Base-by-base conservation (phyloP, 179 eudicot species). In the Silene coronaria region DNA sequence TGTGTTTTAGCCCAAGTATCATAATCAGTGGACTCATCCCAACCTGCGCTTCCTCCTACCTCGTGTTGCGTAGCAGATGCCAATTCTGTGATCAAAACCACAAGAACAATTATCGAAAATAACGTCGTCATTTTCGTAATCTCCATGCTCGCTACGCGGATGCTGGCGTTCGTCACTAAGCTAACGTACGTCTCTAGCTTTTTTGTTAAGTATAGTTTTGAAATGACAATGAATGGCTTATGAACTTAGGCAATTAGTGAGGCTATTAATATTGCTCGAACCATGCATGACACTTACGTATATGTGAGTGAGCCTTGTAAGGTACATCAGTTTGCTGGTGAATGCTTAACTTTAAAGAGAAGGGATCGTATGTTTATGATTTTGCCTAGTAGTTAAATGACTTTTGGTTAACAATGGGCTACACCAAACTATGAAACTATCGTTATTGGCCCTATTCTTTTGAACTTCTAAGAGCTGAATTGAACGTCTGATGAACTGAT, bases 11-110 rank as follows among this genome's bases (percentile, higher is more conserved):
- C 85, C 95, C 95, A 90, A 2, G 91, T 71, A 19, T 59, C 73
- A 77, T 81, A 87, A 80, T 88, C 90, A 6, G 89, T 83, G n/a
- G 89, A 85, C 76, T 85, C 87, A 27, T 82, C 91, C 95, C 91
- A 90, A 1, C 91, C 94, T 73, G 83, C 85, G 80, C 89, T 88
- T 78, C 94, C 94, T 17, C 94, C 91, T 3, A 90, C 95, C 0
- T 27, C 83, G 70, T 88, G 86, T 59, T 84, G 81, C 2, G 85
- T 62, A 12, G 85, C 88, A n/a, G 21, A 34, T 0, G 72, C 82
- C 69, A 71, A 75, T 65, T 76, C 26, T 9, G 24, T 7, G 10
- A 76, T 34, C 67, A 67, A 46, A 27, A 28, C 28, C 48, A 48
- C 19, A 8, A 74, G 13, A 12, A 13, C 67, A 26, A 62, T 27